phyloP scores from a whole-genome alignment of 2,329 filamentous ascomycete species.

The Dothiorella sarmentorum region DNA sequence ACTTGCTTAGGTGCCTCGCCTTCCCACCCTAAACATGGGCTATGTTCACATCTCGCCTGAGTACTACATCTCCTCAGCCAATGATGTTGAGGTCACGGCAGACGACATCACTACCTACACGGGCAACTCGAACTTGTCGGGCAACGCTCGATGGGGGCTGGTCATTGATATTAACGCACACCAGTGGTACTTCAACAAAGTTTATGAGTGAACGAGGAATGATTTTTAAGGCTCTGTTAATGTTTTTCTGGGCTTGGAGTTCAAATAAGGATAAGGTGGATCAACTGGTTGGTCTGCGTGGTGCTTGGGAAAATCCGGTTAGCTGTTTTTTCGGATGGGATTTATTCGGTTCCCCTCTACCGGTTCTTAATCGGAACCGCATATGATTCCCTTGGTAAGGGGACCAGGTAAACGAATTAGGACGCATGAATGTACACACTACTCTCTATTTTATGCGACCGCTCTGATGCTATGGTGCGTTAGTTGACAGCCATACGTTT shows the following conservation, averaged over 20 bases:
- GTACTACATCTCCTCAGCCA: conserved; percentile 49
- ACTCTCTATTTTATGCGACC: no score
- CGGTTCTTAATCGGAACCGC: not conserved
- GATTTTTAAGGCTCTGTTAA: not conserved
- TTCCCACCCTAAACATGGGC: conserved; percentile 37
- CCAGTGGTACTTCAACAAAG: conserved; percentile 36
- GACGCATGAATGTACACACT: no score
- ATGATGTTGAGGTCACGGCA: conserved; percentile 23
- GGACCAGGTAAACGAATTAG: not conserved
- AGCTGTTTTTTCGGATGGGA: not conserved
- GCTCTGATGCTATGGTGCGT: no score
- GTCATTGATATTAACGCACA: conserved; percentile 30
- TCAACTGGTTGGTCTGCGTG: not conserved
- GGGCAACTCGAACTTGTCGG: conserved; percentile 25
- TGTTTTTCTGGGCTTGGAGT: not conserved
- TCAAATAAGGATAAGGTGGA: conserved; percentile 1
- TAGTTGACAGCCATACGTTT: no score
- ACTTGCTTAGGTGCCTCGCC: not conserved
- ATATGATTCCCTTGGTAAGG: not conserved
- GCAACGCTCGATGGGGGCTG: conserved; percentile 31
- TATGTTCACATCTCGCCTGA: conserved; percentile 67
- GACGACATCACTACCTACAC: conserved; percentile 27
- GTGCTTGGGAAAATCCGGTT: not conserved
- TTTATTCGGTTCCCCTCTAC: not conserved
- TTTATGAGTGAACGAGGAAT: conserved; percentile 30